Conservation (phyloP, 805 yeast genomes). For the Candida coleopterorum region DNA sequence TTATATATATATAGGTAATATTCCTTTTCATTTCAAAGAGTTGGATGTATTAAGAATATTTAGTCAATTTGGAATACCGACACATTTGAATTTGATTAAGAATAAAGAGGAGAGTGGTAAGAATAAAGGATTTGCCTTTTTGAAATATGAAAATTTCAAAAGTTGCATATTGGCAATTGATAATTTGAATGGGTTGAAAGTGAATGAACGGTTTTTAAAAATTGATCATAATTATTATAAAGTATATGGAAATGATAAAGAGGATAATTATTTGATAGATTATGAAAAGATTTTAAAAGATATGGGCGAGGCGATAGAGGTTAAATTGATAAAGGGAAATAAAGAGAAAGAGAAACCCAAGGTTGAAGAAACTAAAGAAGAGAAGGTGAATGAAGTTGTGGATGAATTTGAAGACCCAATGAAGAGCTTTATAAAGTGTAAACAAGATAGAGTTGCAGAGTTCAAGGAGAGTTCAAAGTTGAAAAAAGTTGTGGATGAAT, state of each 20-base stretch:
- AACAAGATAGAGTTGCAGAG: constrained; percentile 18
- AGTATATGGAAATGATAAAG: constrained; percentile 48
- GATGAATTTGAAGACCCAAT: constrained; percentile 35
- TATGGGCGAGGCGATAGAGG: constrained; percentile 6
- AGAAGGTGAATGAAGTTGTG: constrained; percentile 8
- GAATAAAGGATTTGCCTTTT: constrained; percentile 61
- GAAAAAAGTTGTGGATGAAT: too few relatives aligned
- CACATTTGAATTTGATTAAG: constrained; percentile 63
- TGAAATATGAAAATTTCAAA: constrained; percentile 77
- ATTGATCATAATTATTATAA: constrained; percentile 73
- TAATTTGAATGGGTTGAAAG: constrained; percentile 68
- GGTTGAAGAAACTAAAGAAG: constrained; percentile 1
- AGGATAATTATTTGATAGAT: constrained; percentile 36
- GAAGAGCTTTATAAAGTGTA: constrained; percentile 16
- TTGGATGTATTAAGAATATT: constrained; percentile 73
- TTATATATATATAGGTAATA: constrained; percentile 70
- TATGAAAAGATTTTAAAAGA: constrained; percentile 16
- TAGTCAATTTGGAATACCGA: constrained; percentile 87
- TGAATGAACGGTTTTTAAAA: constrained; percentile 44
- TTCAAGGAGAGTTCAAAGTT: too few relatives aligned
- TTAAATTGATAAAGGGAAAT: constrained; percentile 3
- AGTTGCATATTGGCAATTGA: constrained; percentile 85
- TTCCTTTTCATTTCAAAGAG: constrained; percentile 63
- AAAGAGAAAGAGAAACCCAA: constrained; percentile 3
- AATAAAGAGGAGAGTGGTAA: constrained; percentile 43